A percentile compares a stretch with the other conserved stretches of the same genome.
Evolutionary conservation across 2,329 filamentous ascomycete genomes (phyloP).

Genomic region (Cladosporium velox): DNA sequence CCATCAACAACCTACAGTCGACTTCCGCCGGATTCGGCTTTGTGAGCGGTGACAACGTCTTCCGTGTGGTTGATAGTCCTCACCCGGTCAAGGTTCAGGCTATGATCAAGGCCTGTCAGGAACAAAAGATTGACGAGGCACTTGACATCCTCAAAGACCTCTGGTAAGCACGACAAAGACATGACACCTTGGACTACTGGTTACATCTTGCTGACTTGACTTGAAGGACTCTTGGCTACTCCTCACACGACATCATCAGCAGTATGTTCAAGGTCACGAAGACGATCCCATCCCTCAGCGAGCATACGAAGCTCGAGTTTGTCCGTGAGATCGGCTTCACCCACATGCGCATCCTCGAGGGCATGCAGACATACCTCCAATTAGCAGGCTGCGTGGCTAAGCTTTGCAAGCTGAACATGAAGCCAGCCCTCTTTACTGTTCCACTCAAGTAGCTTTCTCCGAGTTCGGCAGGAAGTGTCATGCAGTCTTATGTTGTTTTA

Average conservation of each 20-base stretch:
- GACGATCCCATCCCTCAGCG: slow-evolving; percentile 85
- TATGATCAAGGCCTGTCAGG: slow-evolving; percentile 96
- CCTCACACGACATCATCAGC: slow-evolving; percentile 97
- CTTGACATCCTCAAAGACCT: slow-evolving; percentile 85
- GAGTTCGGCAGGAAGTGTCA: slow-evolving; percentile 18
- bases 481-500: slow-evolving; percentile 24
- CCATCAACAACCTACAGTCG: slow-evolving; percentile 96
- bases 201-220: not conserved
- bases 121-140: slow-evolving; percentile 85
- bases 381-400: slow-evolving; percentile 89
- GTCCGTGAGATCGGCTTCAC: slow-evolving; percentile 95
- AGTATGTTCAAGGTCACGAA: slow-evolving; percentile 99
- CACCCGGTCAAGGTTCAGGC: slow-evolving; percentile 98
- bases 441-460: slow-evolving; percentile 28
- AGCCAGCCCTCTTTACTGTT: slow-evolving; percentile 73
- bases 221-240: slow-evolving; percentile 79
- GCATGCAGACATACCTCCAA: slow-evolving; percentile 91
- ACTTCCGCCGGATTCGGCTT: slow-evolving; percentile 93
- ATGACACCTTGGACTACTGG: not conserved
- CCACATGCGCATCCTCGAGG: slow-evolving; percentile 98
- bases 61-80: slow-evolving; percentile 93
- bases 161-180: slow-evolving; percentile 57
- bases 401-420: slow-evolving; percentile 95
- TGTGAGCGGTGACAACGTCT: slow-evolving; percentile 96
- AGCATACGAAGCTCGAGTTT: slow-evolving; percentile 95